These are phyloP conservation scores for Acer negundo DNA, from an alignment of 345 rosid genomes.

Conservation along the genomic window DNA sequence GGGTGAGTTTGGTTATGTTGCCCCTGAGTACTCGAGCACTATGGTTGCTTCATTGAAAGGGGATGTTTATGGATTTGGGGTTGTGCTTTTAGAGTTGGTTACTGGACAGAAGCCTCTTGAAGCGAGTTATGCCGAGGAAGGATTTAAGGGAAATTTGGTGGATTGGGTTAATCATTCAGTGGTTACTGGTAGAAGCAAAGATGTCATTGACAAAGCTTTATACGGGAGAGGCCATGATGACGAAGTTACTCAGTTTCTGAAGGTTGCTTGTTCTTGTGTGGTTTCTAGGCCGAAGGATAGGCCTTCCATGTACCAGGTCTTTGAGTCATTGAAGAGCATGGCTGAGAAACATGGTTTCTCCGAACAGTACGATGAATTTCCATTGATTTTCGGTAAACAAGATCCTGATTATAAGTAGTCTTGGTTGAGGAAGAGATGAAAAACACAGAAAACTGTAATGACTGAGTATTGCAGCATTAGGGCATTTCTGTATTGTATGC, in stretches of 20 bases:
- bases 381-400: constrained; percentile 37
- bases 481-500: constrained; percentile 24
- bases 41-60: constrained; percentile 54
- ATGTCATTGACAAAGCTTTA: constrained; percentile 36
- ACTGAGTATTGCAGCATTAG: constrained; percentile 13
- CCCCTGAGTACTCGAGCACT: constrained; percentile 53
- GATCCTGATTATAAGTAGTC: constrained; percentile 32
- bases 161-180: constrained; percentile 49
- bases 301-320: constrained; percentile 44
- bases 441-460: not conserved
- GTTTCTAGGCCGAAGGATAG: constrained; percentile 48
- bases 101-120: constrained; percentile 50
- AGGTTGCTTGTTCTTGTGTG: constrained; percentile 45
- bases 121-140: constrained; percentile 40
- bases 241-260: constrained; percentile 37
- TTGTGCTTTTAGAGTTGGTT: constrained; percentile 54
- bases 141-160: constrained; percentile 59
- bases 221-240: constrained; percentile 44
- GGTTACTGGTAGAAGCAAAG: constrained; percentile 34
- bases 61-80: constrained; percentile 60
- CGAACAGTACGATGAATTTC: constrained; percentile 42
- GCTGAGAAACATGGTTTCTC: constrained; percentile 40
- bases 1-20: constrained; percentile 49
- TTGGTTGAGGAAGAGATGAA: not conserved
- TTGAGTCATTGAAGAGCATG: constrained; percentile 42